A percentile compares a stretch with the other conserved stretches of the same genome.
These are phyloP conservation scores for Forsythia suspensa DNA, from an alignment of 257 asterid species.

Conservation along the genomic window DNA sequence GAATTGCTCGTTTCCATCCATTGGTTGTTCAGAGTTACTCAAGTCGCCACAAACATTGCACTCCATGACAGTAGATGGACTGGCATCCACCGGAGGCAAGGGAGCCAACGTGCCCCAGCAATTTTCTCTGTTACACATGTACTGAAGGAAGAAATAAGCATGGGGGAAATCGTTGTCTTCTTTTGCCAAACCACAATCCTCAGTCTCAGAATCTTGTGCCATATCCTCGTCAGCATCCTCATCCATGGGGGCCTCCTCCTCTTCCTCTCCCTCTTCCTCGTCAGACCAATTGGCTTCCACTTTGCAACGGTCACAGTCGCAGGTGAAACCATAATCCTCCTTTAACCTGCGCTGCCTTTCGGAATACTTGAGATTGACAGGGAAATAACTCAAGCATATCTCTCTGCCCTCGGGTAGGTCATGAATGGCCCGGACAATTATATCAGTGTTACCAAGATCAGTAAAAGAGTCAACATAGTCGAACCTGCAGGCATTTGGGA, in stretches of 20 bases:
- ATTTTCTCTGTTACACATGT: conserved; percentile 72
- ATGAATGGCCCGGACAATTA: conserved; percentile 71
- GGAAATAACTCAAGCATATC: conserved; percentile 87
- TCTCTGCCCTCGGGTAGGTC: conserved; percentile 79
- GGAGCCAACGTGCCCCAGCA: conserved; percentile 98
- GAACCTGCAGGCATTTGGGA: conserved; percentile 92
- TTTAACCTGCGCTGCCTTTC: conserved; percentile 83
- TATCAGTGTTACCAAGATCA: conserved; percentile 44
- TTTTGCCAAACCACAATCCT: conserved; percentile 30
- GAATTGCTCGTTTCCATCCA: conserved; percentile 20
- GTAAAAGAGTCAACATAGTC: conserved; percentile 65
- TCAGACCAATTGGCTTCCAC: conserved; percentile 97
- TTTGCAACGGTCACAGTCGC: conserved; percentile 87
- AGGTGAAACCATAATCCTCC: conserved; percentile 82
- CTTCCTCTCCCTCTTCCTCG: conserved; percentile 54
- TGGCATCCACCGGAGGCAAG: conserved; percentile 52
- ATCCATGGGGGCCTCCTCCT: conserved; percentile 42
- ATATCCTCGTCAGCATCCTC: conserved; percentile 48
- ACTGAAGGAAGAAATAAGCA: conserved; percentile 74
- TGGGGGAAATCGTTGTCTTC: conserved; percentile 71
- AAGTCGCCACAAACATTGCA: conserved; percentile 85
- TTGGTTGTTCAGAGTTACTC: conserved; percentile 42
- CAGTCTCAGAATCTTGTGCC: conserved; percentile 31
- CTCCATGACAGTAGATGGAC: conserved; percentile 58
- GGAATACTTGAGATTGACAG: conserved; percentile 67